These are phyloP conservation scores for Stagonosporopsis cucurbitacearum DNA, from an alignment of 2,329 filamentous ascomycete genomes.

Conservation along the genomic window DNA sequence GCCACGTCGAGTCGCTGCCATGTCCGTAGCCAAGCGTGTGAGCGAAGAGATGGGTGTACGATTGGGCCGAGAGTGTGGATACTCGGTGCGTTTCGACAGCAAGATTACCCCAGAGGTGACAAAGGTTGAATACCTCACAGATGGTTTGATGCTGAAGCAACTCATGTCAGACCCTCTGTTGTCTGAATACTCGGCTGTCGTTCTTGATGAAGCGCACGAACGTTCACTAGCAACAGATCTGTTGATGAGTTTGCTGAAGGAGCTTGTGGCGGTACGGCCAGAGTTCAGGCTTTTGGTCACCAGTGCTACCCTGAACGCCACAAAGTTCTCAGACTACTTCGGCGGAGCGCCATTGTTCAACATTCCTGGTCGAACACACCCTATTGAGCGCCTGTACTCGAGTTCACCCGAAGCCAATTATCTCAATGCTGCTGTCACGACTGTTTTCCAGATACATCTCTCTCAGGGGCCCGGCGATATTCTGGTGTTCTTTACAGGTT, in stretches of 20 bases:
- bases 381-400: slow-evolving; percentile 91
- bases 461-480: slow-evolving; percentile 75
- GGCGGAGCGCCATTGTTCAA: slow-evolving; percentile 94
- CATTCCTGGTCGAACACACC: slow-evolving; percentile 86
- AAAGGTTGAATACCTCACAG: slow-evolving; percentile 93
- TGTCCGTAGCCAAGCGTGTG: slow-evolving; percentile 96
- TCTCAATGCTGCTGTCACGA: slow-evolving; percentile 86
- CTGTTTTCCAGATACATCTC: slow-evolving; percentile 94
- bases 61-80: slow-evolving; percentile 90
- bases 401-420: slow-evolving; percentile 94
- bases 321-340: slow-evolving; percentile 91
- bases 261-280: slow-evolving; percentile 79
- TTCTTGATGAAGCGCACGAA: slow-evolving; percentile 98
- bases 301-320: slow-evolving; percentile 91
- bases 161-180: slow-evolving; percentile 89
- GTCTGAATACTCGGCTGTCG: slow-evolving; percentile 81
- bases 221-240: slow-evolving; percentile 91
- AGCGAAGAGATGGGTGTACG: slow-evolving; percentile 92
- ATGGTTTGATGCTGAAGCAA: slow-evolving; percentile 91
- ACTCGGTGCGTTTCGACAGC: slow-evolving; percentile 94
- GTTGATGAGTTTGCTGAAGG: slow-evolving; percentile 84
- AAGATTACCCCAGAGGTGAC: slow-evolving; percentile 80
- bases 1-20: slow-evolving; percentile 91
- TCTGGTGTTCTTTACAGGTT: slow-evolving; percentile 90
- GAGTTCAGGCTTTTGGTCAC: slow-evolving; percentile 92